Evolutionary conservation across 2,329 filamentous ascomycete species (phyloP), one percentile per base, ranked within the genome.

Genomic region (Triangularia setosa): DNA sequence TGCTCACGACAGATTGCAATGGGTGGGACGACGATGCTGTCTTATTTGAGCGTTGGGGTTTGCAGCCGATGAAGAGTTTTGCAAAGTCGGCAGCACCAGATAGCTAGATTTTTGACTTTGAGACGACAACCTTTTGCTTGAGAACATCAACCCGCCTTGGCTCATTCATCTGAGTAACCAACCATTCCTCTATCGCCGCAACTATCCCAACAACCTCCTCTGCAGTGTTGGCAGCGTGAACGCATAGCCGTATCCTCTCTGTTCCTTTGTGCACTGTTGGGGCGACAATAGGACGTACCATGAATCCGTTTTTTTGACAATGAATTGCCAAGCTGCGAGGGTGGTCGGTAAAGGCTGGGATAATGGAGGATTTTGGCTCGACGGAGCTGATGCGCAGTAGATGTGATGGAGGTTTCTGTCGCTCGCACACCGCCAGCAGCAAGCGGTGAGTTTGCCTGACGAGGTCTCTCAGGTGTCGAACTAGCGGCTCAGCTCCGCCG

Each of bases 1-100:
- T 97, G 93, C 76, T 96, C 78, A 97, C 93, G 4, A 97, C 93
- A 0, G 91, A 93, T 64, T 96, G 92, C 75, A 93, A 92, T 70
- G 91, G 92, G 28, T 97, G 91, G 91, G 92, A 95, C 67, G 91
- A 96, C 77, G 93, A 97, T 73, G 88, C 86, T 67, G 87, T 80
- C 52, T 91, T 96, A 87, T 96, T 97, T 78, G 85, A 88, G 1
- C 84, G 87, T 60, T 96, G 92, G 90, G 93, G 93, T 0, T 79
- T 95, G 64, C 83, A 86, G 72, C 90, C 92, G 1, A 96, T 97
- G 92, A 80, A 80, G 76, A 82, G 78, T 72, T 81, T 80, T 55
- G 56, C 56, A 23, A 58, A 58, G 56, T 58, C 56, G 56, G 56
- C 30, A 8, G 56, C 28, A 35, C 56, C 30, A 58, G 56, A 40